phyloP scores from a whole-genome alignment of 371 early-diverging fungal species.

The Rhizopus microsporus region DNA sequence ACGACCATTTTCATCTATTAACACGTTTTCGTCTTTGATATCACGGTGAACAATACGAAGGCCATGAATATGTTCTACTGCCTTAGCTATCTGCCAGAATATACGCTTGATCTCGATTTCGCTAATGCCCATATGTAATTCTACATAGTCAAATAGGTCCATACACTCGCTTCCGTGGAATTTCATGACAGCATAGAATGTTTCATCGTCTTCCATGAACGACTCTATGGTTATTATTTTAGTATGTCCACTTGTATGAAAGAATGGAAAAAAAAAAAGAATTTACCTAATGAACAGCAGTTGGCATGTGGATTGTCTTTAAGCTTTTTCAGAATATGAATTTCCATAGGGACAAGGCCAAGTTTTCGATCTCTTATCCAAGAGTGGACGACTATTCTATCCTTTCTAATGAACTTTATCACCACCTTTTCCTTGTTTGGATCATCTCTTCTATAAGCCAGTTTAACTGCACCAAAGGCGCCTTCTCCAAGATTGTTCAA shows the following conservation, averaged over 20 bases:
- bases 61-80: slow-evolving; percentile 69
- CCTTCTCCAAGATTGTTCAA: slow-evolving; percentile 69
- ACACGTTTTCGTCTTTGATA: slow-evolving; percentile 78
- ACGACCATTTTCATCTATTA: slow-evolving; percentile 61
- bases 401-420: slow-evolving; percentile 71
- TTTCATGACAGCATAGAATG: slow-evolving; percentile 69
- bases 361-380: slow-evolving; percentile 66
- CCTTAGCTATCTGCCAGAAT: slow-evolving; percentile 65
- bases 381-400: slow-evolving; percentile 65
- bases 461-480: slow-evolving; percentile 72
- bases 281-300: slow-evolving; percentile 57
- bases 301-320: slow-evolving; percentile 59
- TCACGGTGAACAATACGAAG: slow-evolving; percentile 78
- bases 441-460: slow-evolving; percentile 55
- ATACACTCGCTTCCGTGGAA: slow-evolving; percentile 67
- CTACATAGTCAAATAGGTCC: slow-evolving; percentile 81
- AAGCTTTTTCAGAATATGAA: slow-evolving; percentile 65
- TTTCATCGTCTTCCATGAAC: slow-evolving; percentile 65
- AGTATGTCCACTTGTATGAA: not conserved
- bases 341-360: slow-evolving; percentile 72
- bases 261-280: slow-evolving; percentile 9
- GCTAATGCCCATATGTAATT: slow-evolving; percentile 55
- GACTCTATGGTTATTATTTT: slow-evolving; percentile 30
- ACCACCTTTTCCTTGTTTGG: slow-evolving; percentile 56
- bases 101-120: slow-evolving; percentile 63